These are phyloP conservation scores for Corynascus novoguineensis DNA, from an alignment of 495 filamentous ascomycete species.

Conservation along the genomic window DNA sequence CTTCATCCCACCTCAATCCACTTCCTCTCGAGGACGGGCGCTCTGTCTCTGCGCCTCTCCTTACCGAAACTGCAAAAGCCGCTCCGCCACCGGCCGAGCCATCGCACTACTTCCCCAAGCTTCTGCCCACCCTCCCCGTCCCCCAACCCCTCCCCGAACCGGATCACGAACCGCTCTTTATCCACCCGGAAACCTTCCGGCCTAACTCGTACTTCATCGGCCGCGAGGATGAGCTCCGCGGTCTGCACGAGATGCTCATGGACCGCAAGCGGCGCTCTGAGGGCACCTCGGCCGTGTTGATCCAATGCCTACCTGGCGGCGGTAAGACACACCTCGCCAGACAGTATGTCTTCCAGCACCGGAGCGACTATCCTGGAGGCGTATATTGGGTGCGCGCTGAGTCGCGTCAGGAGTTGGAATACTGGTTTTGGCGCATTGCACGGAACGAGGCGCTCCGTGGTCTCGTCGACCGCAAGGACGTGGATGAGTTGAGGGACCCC, in stretches of 20 bases:
- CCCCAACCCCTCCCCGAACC: not conserved
- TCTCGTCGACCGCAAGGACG: conserved; percentile 28
- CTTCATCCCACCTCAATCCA: conserved; percentile 16
- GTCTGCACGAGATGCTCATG: conserved; percentile 61
- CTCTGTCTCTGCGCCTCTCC: conserved; percentile 5
- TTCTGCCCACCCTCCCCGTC: not conserved
- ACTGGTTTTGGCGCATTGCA: conserved; percentile 71
- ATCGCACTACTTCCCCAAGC: not conserved
- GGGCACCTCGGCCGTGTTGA: conserved; percentile 62
- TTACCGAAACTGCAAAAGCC: conserved; percentile 3
- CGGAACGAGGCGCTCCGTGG: conserved; percentile 56
- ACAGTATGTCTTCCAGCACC: conserved; percentile 69
- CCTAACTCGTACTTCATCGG: conserved; percentile 74
- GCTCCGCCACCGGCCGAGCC: not conserved
- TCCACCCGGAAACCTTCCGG: conserved; percentile 70
- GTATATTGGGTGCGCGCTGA: conserved; percentile 78
- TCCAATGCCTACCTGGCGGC: conserved; percentile 68
- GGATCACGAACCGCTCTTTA: conserved; percentile 47
- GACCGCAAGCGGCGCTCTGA: conserved; percentile 56
- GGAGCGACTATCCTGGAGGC: conserved; percentile 62
- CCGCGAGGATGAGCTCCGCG: conserved; percentile 62
- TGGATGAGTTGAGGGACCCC: conserved; percentile 40
- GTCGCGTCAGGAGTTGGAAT: conserved; percentile 54
- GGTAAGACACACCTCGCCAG: conserved; percentile 80
- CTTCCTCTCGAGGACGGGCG: not conserved